Conservation (phyloP, 2,329 filamentous ascomycete species). For the Nigrospora oryzae region DNA sequence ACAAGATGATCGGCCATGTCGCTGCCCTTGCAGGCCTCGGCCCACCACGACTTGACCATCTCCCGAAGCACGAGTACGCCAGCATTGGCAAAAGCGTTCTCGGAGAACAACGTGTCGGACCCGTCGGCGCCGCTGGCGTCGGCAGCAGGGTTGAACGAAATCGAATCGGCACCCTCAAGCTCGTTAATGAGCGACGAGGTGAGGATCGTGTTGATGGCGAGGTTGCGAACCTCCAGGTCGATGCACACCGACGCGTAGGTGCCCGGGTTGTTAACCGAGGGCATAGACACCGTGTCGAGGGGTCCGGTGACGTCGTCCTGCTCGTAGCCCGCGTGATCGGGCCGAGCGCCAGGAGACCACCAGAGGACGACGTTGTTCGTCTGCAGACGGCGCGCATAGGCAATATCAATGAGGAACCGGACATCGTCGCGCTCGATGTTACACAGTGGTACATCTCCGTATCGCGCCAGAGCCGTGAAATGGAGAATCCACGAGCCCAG, state of each 20-base stretch:
- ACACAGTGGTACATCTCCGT: slow-evolving; percentile 89
- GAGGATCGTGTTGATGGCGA: slow-evolving; percentile 95
- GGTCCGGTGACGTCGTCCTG: slow-evolving; percentile 79
- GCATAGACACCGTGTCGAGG: slow-evolving; percentile 84
- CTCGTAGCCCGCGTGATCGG: slow-evolving; percentile 94
- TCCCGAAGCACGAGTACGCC: slow-evolving; percentile 86
- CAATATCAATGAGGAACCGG: slow-evolving; percentile 88
- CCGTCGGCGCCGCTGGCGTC: slow-evolving; percentile 54
- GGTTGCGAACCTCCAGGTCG: slow-evolving; percentile 85
- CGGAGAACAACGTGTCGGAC: slow-evolving; percentile 66
- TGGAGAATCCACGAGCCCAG: slow-evolving; percentile 91
- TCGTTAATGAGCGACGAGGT: slow-evolving; percentile 96
- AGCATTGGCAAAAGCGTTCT: slow-evolving; percentile 87
- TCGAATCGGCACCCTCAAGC: slow-evolving; percentile 79
- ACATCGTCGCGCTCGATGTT: slow-evolving; percentile 94
- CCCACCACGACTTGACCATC: slow-evolving; percentile 99
- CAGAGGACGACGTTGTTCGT: slow-evolving; percentile 90
- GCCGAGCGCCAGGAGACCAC: slow-evolving; percentile 84
- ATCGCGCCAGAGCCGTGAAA: slow-evolving; percentile 77
- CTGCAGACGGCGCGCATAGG: slow-evolving; percentile 83
- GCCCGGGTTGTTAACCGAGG: slow-evolving; percentile 83
- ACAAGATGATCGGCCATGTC: slow-evolving; percentile 97
- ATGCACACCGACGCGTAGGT: slow-evolving; percentile 96
- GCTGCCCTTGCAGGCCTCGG: slow-evolving; percentile 81
- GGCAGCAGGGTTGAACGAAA: slow-evolving; percentile 73